Conservation (phyloP, 2,329 filamentous ascomycete genomes). For the Daldinia eschscholtzii region DNA sequence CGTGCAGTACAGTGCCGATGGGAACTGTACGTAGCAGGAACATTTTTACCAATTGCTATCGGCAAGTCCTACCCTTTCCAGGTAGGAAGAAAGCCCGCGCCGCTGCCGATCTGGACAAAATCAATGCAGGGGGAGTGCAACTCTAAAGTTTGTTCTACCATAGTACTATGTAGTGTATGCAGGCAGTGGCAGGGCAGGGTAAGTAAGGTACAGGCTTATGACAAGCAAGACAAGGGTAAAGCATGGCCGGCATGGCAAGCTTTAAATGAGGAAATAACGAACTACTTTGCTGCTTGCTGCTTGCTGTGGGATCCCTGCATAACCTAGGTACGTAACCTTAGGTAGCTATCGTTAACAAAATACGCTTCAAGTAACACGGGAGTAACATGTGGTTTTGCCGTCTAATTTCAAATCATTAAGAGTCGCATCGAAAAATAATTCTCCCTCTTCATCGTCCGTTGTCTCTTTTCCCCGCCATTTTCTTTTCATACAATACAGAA, state of each 20-base stretch:
- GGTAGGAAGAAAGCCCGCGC: conserved; percentile 21
- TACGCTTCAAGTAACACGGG: conserved; percentile 3
- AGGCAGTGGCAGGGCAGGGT: conserved; percentile 18
- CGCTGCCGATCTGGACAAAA: conserved; percentile 29
- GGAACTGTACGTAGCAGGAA: neutral
- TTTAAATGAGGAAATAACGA: conserved; percentile 30
- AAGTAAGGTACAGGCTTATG: neutral
- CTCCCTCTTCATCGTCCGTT: conserved; percentile 3
- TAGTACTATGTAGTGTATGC: conserved; percentile 19
- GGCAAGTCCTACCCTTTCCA: conserved; percentile 24
- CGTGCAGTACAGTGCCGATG: conserved; percentile 14
- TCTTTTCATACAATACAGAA: conserved; percentile 6
- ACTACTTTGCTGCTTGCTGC: conserved; percentile 1
- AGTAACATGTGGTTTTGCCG: conserved; percentile 3
- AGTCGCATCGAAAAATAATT: conserved; percentile 3
- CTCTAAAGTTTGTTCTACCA: conserved; percentile 15
- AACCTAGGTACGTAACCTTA: neutral
- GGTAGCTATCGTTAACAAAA: conserved; percentile 1
- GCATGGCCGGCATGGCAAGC: neutral
- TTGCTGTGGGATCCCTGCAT: conserved; percentile 21
- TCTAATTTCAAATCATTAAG: conserved; percentile 2
- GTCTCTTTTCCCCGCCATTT: conserved; percentile 30
- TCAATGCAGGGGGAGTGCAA: conserved; percentile 34
- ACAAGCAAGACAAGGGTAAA: conserved; percentile 7
- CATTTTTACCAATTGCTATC: conserved; percentile 12